Evolutionary conservation across 345 rosid genomes (phyloP).

Genomic region (Syzygium oleosum): DNA sequence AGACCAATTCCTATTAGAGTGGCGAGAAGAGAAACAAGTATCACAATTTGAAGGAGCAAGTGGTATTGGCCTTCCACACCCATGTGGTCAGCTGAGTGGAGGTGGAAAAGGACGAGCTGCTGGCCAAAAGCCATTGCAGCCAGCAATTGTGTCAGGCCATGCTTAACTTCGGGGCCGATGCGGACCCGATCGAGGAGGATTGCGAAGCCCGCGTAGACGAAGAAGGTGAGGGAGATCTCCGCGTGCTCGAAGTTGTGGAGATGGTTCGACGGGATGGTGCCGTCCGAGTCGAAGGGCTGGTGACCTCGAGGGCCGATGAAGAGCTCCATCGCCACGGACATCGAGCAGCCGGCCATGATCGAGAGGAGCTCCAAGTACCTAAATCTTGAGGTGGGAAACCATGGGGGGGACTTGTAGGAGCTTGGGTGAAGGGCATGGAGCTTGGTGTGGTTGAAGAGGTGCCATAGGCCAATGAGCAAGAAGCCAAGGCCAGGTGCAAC

Average conservation of each 20-base stretch:
- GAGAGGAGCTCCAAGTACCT: conserved; percentile 53
- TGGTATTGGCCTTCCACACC: conserved; percentile 89
- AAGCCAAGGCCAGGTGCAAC: conserved; percentile 65
- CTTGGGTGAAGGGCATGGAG: conserved; percentile 44
- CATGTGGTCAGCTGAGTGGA: conserved; percentile 74
- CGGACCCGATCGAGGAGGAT: conserved; percentile 32
- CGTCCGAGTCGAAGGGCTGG: conserved; percentile 68
- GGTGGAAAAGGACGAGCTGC: conserved; percentile 64
- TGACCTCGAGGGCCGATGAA: conserved; percentile 60
- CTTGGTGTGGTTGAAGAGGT: conserved; percentile 64
- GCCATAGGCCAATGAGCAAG: conserved; percentile 66
- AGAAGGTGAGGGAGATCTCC: conserved; percentile 50
- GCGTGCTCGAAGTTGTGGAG: conserved; percentile 86
- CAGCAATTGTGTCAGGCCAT: conserved; percentile 38
- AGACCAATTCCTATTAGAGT: conserved; percentile 46
- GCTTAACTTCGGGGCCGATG: conserved; percentile 6
- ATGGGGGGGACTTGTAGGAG: conserved; percentile 41
- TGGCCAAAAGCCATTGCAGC: conserved; percentile 67
- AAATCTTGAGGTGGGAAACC: conserved; percentile 52
- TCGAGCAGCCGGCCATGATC: conserved; percentile 46
- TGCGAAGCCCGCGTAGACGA: conserved; percentile 52
- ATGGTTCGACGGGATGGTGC: conserved; percentile 71
- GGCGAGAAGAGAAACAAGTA: conserved; percentile 45
- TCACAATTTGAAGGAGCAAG: conserved; percentile 50
- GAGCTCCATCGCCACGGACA: conserved; percentile 68